Conservation (phyloP, 805 yeast genomes). For the Kodamaea kakaduensis region DNA sequence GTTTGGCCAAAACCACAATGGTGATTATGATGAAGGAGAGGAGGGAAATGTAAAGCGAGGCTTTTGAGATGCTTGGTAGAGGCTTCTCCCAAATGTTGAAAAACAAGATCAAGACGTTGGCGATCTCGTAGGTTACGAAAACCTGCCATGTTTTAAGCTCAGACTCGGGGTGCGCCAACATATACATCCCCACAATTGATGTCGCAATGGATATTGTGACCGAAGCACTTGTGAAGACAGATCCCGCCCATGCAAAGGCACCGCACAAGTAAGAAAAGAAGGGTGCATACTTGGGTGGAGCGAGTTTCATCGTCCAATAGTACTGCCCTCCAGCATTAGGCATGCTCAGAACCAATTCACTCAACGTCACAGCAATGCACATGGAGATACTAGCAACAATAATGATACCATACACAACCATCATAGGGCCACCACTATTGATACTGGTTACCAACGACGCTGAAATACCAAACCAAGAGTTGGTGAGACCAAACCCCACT, state of each 20-base stretch:
- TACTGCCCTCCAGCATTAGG: conserved; percentile 60
- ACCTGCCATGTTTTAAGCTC: conserved; percentile 50
- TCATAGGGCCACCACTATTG: conserved; percentile 55
- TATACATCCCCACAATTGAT: conserved; percentile 49
- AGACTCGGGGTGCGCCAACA: conserved; percentile 34
- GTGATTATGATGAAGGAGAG: conserved; percentile 51
- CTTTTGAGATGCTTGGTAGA: conserved; percentile 47
- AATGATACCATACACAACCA: conserved; percentile 53
- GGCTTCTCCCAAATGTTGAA: conserved; percentile 50
- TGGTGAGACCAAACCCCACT: conserved; percentile 57
- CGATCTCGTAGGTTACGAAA: conserved; percentile 45
- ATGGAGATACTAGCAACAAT: conserved; percentile 46
- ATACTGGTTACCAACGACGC: conserved; percentile 54
- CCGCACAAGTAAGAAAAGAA: conserved; percentile 58
- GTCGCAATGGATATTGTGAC: conserved; percentile 52
- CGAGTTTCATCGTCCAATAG: conserved; percentile 54
- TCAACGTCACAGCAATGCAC: conserved; percentile 46
- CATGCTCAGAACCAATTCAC: conserved; percentile 51
- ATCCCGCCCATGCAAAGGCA: conserved; percentile 58
- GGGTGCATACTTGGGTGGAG: conserved; percentile 45
- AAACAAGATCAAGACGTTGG: conserved; percentile 40
- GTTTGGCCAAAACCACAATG: conserved; percentile 48
- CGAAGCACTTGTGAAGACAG: conserved; percentile 60
- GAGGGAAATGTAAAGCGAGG: conserved; percentile 50
- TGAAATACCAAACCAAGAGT: conserved; percentile 60